Base-by-base conservation (phyloP, 257 asterid genomes). In the Ligustrum vulgare region DNA sequence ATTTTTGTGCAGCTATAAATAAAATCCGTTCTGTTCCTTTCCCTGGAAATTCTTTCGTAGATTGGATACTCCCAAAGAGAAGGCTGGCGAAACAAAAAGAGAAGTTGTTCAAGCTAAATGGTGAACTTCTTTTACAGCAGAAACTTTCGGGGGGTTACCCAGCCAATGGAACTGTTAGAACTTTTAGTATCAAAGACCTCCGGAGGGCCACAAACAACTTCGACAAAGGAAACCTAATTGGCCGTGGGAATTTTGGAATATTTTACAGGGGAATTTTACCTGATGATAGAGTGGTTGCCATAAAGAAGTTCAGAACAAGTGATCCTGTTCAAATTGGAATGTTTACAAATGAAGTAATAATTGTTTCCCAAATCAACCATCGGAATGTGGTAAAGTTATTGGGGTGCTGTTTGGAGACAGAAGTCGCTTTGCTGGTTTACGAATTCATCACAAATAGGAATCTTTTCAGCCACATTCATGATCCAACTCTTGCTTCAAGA, bases 331-430 rank as follows among this genome's bases (percentile, higher is more conserved):
- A 86, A 8, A 73, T 80, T 6, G 91, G 84, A 25, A 76, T 71
- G 28, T 80, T 86, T 22, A 82, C 84, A 28, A 80, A 82, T 34
- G 87, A 82, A 72, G 64, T 80, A 25, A 73, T 76, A n/a, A 78
- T 82, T 72, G 80, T 84, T 70, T 80, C 84, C 8, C 88, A 84
- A 32, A 73, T 84, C 7, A 86, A 80, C 63, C 91, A 86, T 37
- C 58, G 86, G 33, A 84, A 84, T 1, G 85, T 84, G 1, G 88
- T 82, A 75, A 84, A 79, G 63, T 75, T 86, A 58, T 35, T 84
- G 8, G 88, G 90, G 0, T 82, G 88, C 76, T 86, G 90, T 51
- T 54, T 80, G 58, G 87, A 86, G 75, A 73, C 84, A 0, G 77
- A 78, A 72, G 83, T 84, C 15, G 86, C 91, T 0, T 56, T 84